A percentile compares a stretch with the other conserved stretches of the same genome.
phyloP scores from a whole-genome alignment of 441 rosid species.

The Hura crepitans region DNA sequence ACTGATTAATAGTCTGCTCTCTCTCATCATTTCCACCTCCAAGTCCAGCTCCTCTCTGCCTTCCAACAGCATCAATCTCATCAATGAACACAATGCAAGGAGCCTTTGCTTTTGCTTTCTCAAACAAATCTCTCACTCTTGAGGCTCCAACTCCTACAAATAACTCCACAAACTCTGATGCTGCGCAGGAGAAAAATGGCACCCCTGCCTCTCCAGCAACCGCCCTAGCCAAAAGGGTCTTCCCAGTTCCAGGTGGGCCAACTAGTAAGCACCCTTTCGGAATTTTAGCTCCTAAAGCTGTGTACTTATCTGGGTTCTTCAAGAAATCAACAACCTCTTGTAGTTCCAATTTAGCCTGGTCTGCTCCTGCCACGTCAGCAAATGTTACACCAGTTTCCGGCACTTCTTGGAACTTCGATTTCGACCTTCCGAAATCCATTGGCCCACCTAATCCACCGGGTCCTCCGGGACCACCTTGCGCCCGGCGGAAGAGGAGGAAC shows the following conservation, averaged over 20 bases:
- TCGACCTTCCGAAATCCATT: slow-evolving; percentile 90
- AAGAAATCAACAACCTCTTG: slow-evolving; percentile 92
- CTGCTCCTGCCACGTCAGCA: slow-evolving; percentile 88
- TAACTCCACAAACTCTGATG: slow-evolving; percentile 79
- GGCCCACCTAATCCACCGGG: slow-evolving; percentile 96
- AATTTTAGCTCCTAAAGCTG: slow-evolving; percentile 86
- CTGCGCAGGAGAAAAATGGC: slow-evolving; percentile 80
- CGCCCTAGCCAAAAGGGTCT: slow-evolving; percentile 80
- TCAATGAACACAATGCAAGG: slow-evolving; percentile 75
- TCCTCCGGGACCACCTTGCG: slow-evolving; percentile 88
- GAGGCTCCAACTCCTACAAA: slow-evolving; percentile 86
- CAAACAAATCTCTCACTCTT: slow-evolving; percentile 77
- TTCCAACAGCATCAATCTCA: slow-evolving; percentile 85
- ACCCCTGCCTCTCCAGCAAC: slow-evolving; percentile 82
- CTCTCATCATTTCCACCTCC: slow-evolving; percentile 94
- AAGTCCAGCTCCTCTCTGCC: slow-evolving; percentile 93
- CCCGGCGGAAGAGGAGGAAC: slow-evolving; percentile 75
- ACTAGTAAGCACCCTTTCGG: slow-evolving; percentile 91
- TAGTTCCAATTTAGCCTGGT: slow-evolving; percentile 84
- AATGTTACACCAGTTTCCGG: slow-evolving; percentile 95
- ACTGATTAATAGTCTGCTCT: slow-evolving; percentile 80
- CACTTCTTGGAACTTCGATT: slow-evolving; percentile 89
- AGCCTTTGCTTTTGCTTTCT: slow-evolving; percentile 73
- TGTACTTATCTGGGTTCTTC: slow-evolving; percentile 89
- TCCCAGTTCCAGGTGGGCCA: slow-evolving; percentile 92